Evolutionary conservation across 2,329 filamentous ascomycete genomes (phyloP).

Genomic region (Colletotrichum eremochloae): DNA sequence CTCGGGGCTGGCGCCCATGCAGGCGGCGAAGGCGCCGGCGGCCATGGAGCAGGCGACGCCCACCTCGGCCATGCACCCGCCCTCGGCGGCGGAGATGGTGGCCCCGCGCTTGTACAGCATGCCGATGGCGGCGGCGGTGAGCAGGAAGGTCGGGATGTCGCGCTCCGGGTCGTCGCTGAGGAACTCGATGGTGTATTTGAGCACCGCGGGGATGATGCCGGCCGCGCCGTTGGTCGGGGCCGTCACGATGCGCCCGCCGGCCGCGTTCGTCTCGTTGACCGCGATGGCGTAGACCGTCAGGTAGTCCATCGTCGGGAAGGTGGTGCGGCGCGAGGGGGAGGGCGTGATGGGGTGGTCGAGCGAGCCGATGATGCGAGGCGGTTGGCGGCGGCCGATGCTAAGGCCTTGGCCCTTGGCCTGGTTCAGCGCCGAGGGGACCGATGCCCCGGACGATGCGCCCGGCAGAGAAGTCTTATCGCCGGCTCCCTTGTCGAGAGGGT

Average conservation of each 20-base stretch:
- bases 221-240: slow-evolving; percentile 65
- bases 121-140: slow-evolving; percentile 63
- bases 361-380: slow-evolving; percentile 60
- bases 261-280: slow-evolving; percentile 67
- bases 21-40: slow-evolving; percentile 63
- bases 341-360: slow-evolving; percentile 61
- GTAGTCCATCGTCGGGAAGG: slow-evolving; percentile 65
- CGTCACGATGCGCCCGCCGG: slow-evolving; percentile 64
- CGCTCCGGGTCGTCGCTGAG: slow-evolving; percentile 64
- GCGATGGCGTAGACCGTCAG: slow-evolving; percentile 65
- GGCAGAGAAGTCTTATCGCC: slow-evolving; percentile 25
- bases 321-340: slow-evolving; percentile 59
- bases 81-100: slow-evolving; percentile 65
- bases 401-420: slow-evolving; percentile 13
- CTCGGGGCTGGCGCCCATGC: slow-evolving; percentile 64
- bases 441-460: neutral
- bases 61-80: slow-evolving; percentile 67
- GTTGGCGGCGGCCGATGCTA: slow-evolving; percentile 48
- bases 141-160: slow-evolving; percentile 62
- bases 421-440: neutral
- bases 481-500: slow-evolving; percentile 5
- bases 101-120: slow-evolving; percentile 68
- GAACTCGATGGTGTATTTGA: slow-evolving; percentile 65
- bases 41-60: slow-evolving; percentile 67
- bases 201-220: slow-evolving; percentile 64